phyloP scores from a whole-genome alignment of 2,329 filamentous ascomycete species.

The Fusarium clavum region DNA sequence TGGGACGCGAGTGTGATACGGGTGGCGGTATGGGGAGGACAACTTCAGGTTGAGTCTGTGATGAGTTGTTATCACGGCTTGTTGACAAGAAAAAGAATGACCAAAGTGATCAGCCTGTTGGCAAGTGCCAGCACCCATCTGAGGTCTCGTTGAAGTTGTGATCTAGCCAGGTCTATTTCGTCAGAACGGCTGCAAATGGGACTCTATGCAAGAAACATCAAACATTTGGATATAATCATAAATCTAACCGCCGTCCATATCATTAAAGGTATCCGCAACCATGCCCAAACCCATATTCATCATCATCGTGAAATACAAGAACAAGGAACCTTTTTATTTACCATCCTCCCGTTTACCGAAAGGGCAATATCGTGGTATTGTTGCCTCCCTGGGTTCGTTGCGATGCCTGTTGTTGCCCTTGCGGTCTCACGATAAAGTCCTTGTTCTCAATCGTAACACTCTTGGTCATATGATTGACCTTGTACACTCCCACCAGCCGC shows the following conservation, averaged over 20 bases:
- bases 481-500: slow-evolving; percentile 95
- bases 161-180: not conserved
- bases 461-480: slow-evolving; percentile 99
- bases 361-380: slow-evolving; percentile 51
- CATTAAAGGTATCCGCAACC: slow-evolving; percentile 38
- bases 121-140: not conserved
- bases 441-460: slow-evolving; percentile 89
- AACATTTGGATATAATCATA: slow-evolving; percentile 43
- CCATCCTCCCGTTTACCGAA: slow-evolving; percentile 46
- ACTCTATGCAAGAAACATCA: slow-evolving; percentile 3
- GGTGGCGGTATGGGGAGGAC: slow-evolving; percentile 8
- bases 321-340: slow-evolving; percentile 8
- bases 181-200: not conserved
- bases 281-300: slow-evolving; percentile 32
- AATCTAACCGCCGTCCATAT: slow-evolving; percentile 39
- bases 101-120: not conserved
- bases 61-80: not conserved
- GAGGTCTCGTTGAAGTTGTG: not conserved
- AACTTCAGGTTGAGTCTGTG: slow-evolving; percentile 22
- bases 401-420: slow-evolving; percentile 50
- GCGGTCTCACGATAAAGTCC: slow-evolving; percentile 72
- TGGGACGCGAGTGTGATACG: slow-evolving; percentile 38
- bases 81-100: not conserved
- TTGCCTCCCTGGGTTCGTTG: slow-evolving; percentile 47
- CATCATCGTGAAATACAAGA: slow-evolving; percentile 38